These are phyloP conservation scores for Pythium chondricola DNA, from an alignment of 352 stramenopile species.

Conservation along the genomic window DNA sequence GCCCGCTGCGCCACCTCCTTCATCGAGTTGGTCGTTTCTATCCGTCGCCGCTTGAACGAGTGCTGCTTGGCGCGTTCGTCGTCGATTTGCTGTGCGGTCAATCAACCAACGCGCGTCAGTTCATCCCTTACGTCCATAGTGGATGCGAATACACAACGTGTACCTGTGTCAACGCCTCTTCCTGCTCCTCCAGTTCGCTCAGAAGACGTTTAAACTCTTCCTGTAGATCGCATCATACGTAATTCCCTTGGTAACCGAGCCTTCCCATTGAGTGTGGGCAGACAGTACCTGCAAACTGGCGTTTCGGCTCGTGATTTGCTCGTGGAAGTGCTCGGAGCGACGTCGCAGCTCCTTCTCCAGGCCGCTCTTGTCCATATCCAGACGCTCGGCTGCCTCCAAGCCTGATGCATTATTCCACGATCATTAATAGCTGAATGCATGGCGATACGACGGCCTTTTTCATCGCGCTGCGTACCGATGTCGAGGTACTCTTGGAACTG, in stretches of 20 bases:
- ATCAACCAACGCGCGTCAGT: neutral
- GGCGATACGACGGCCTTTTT: no score
- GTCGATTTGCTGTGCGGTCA: conserved; percentile 32
- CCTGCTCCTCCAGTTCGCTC: conserved; percentile 64
- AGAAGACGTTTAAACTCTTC: conserved; percentile 73
- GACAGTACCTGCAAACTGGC: conserved; percentile 44
- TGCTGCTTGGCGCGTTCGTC: conserved; percentile 15
- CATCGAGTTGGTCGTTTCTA: conserved; percentile 22
- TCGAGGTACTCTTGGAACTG: conserved; percentile 54
- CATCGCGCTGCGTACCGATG: conserved; percentile 18
- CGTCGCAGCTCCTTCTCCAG: conserved; percentile 62
- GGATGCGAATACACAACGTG: no score
- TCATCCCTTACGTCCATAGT: no score
- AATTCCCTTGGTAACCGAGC: no score
- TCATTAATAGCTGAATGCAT: no score
- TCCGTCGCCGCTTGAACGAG: conserved; percentile 25
- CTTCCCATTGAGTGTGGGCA: neutral
- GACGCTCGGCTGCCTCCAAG: conserved; percentile 50
- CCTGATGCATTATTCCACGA: conserved; percentile 23
- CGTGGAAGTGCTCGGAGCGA: conserved; percentile 54
- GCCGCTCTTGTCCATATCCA: conserved; percentile 56
- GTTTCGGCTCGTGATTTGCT: conserved; percentile 63
- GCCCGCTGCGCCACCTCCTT: conserved; percentile 26
- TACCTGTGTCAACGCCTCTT: conserved; percentile 25
- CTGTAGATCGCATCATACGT: no score